Evolutionary conservation across 1,284 basidiomycete genomes (phyloP).

Genomic region (Boletus calvinii): DNA sequence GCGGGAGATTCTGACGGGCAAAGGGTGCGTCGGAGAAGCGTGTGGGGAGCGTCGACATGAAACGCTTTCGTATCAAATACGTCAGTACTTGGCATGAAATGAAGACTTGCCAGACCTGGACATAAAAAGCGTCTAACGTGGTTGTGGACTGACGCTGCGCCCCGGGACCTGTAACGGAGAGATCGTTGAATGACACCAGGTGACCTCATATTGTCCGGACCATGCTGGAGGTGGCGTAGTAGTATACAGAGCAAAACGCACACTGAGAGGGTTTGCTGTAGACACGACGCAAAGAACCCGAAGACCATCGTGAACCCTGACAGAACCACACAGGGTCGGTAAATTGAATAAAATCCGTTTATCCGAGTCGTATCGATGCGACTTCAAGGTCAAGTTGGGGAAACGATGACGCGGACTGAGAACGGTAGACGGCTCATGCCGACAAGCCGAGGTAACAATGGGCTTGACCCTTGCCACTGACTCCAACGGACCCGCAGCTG

Average conservation of each 20-base stretch:
- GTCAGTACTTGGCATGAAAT: constrained; percentile 20
- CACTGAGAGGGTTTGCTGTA: constrained; percentile 5
- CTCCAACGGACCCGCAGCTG: constrained; percentile 9
- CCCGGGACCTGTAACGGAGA: constrained; percentile 16
- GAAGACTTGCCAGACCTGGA: constrained; percentile 6
- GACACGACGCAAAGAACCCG: constrained; percentile 9
- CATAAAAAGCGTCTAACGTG: constrained; percentile 13
- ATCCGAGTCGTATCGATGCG: constrained; percentile 11
- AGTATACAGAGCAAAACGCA: not conserved
- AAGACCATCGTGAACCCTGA: constrained; percentile 6
- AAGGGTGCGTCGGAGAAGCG: constrained; percentile 20
- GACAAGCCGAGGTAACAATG: constrained; percentile 12
- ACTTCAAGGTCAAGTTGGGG: too few species aligned
- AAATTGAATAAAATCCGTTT: constrained; percentile 19
- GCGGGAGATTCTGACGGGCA: constrained; percentile 19
- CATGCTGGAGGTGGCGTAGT: not conserved
- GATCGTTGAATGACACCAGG: constrained; percentile 2
- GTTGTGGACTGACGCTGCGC: constrained; percentile 4
- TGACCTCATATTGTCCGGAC: constrained; percentile 11
- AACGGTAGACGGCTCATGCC: constrained; percentile 9
- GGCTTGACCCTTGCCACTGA: not conserved
- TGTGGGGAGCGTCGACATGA: constrained; percentile 31
- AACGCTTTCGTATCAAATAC: constrained; percentile 22
- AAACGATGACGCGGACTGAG: not conserved
- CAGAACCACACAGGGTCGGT: constrained; percentile 19